Conservation (phyloP, 257 asterid genomes). For the Penstemon eatonii region DNA sequence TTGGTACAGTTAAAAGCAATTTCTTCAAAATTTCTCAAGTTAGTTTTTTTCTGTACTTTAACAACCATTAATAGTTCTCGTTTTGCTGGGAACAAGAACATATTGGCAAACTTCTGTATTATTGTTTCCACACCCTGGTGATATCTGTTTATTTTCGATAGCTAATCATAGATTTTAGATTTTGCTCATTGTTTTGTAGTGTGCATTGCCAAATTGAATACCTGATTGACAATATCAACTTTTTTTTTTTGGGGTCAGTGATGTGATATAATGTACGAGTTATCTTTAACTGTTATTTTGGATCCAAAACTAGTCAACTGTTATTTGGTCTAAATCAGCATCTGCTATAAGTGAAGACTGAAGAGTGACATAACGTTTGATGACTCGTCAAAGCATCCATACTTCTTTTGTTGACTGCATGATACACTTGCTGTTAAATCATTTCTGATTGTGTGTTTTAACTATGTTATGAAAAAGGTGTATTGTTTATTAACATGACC, state of each 20-base stretch:
- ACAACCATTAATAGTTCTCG: background rate
- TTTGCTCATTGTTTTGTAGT: background rate
- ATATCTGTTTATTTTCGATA: background rate
- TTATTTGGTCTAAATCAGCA: background rate
- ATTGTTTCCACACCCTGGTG: conserved; percentile 8
- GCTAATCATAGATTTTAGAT: background rate
- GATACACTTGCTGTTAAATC: background rate
- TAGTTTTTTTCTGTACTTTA: background rate
- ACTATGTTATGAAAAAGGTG: background rate
- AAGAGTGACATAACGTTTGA: background rate
- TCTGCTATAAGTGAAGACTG: background rate
- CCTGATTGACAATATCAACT: background rate
- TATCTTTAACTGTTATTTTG: background rate
- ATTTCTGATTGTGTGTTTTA: background rate
- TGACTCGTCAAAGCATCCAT: background rate
- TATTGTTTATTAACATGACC: background rate
- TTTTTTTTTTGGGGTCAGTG: background rate
- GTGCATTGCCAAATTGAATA: conserved; percentile 1
- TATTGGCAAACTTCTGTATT: background rate
- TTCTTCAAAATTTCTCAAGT: background rate
- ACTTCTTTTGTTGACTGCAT: background rate
- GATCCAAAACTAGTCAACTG: background rate
- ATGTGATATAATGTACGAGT: background rate
- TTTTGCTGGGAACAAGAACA: background rate
- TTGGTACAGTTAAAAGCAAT: background rate